Evolutionary conservation across 2,329 filamentous ascomycete species (phyloP).

Genomic region (Aspergillus spinulosporus): DNA sequence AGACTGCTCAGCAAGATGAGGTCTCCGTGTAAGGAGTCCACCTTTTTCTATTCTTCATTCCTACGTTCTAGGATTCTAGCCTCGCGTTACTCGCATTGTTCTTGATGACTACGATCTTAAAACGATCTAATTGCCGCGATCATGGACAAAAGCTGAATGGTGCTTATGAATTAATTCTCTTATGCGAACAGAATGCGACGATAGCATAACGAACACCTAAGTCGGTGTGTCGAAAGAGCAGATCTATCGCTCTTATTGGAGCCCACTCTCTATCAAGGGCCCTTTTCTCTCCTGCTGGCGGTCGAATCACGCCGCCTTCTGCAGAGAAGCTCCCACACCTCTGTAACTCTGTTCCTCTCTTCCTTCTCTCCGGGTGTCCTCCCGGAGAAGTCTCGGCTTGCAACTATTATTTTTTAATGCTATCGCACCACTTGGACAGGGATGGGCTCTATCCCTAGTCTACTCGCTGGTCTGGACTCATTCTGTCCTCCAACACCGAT

Average conservation of each 20-base stretch:
- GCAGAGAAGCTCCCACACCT: conserved; percentile 2
- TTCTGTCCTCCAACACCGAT: neutral
- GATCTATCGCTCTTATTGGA: conserved; percentile 14
- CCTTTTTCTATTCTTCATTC: neutral
- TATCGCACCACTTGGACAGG: neutral
- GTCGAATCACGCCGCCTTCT: conserved; percentile 14
- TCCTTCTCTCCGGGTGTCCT: conserved; percentile 3
- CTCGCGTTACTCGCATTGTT: neutral
- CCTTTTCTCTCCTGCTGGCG: conserved; percentile 11
- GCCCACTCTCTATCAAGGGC: conserved; percentile 13
- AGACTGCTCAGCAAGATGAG: neutral
- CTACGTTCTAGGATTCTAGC: neutral
- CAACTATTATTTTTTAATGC: no score
- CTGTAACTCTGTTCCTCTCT: neutral
- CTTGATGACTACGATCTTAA: neutral
- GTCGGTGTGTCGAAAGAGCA: conserved; percentile 6
- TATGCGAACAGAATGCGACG: neutral
- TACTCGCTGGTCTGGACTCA: neutral
- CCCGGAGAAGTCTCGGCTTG: neutral
- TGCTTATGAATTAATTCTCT: conserved; percentile 3
- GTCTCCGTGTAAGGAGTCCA: neutral
- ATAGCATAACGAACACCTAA: conserved; percentile 3
- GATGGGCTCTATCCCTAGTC: neutral
- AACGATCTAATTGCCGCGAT: no score
- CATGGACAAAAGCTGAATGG: neutral